Conservation (phyloP, 805 yeast genomes). For the Starmerella vaccinii region DNA sequence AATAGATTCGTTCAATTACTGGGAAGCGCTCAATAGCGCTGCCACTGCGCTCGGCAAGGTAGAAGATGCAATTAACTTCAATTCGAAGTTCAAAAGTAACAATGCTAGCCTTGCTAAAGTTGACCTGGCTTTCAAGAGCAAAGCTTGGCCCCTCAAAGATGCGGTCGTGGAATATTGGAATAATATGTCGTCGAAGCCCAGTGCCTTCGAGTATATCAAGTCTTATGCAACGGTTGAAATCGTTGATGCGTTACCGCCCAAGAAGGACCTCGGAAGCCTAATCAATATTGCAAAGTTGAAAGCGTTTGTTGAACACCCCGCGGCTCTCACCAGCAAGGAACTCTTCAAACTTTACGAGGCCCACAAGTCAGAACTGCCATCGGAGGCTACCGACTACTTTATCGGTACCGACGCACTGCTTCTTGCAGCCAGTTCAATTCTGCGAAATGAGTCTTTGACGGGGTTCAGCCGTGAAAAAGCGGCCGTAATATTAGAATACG, state of each 20-base stretch:
- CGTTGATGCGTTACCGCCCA: constrained; percentile 14
- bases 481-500: constrained; percentile 48
- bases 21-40: constrained; percentile 48
- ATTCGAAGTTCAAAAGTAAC: constrained; percentile 36
- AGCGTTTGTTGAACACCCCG: constrained; percentile 26
- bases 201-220: constrained; percentile 55
- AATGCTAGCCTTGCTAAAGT: constrained; percentile 48
- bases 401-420: constrained; percentile 57
- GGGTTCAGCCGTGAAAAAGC: constrained; percentile 30
- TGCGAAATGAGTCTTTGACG: constrained; percentile 17
- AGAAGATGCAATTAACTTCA: constrained; percentile 30
- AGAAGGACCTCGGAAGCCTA: constrained; percentile 21
- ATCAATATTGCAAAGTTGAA: constrained; percentile 44
- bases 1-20: constrained; percentile 69
- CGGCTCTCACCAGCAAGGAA: constrained; percentile 25
- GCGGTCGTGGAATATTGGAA: constrained; percentile 35
- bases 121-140: constrained; percentile 33
- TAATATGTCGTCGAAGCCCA: constrained; percentile 44
- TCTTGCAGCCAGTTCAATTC: constrained; percentile 39
- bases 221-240: constrained; percentile 28
- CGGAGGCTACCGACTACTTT: constrained; percentile 52
- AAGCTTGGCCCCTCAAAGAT: constrained; percentile 18
- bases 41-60: constrained; percentile 32
- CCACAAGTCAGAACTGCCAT: constrained; percentile 32
- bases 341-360: constrained; percentile 36